Conservation (phyloP, 768 basidiomycete species). For the Phlebiopsis flavidoalba region DNA sequence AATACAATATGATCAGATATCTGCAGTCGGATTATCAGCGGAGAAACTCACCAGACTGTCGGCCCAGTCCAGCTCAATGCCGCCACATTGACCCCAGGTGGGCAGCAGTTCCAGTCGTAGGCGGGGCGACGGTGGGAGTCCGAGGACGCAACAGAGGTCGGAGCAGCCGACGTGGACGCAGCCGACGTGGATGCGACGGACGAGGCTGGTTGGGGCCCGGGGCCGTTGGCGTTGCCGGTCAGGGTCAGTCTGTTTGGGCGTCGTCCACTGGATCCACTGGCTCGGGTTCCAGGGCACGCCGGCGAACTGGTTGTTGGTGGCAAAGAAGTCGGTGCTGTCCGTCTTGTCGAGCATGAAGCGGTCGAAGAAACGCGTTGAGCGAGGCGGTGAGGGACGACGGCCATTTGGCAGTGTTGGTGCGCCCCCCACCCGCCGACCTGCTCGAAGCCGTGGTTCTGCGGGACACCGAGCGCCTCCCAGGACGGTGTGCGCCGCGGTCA, state of each 20-base stretch:
- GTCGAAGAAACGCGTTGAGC: constrained; percentile 47
- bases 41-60: too few species aligned
- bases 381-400: constrained; percentile 39
- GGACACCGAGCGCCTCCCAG: constrained; percentile 44
- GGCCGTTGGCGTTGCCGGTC: too few species aligned
- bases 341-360: constrained; percentile 46
- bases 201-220: too few species aligned
- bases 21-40: too few species aligned
- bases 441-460: constrained; percentile 45
- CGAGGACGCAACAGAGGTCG: too few species aligned
- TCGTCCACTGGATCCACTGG: constrained; percentile 46
- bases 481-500: constrained; percentile 44
- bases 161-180: too few species aligned
- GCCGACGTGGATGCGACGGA: too few species aligned
- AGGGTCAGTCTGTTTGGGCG: constrained; percentile 34
- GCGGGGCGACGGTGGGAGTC: too few species aligned
- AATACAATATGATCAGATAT: too few species aligned
- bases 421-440: constrained; percentile 48
- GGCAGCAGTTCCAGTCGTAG: too few species aligned
- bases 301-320: constrained; percentile 37
- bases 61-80: too few species aligned
- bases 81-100: too few species aligned
- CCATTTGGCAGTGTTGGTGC: constrained; percentile 51
- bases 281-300: constrained; percentile 33
- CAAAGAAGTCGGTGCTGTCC: constrained; percentile 41